Conservation (phyloP, 208 protist species). For the Trypanosoma melophagium region DNA sequence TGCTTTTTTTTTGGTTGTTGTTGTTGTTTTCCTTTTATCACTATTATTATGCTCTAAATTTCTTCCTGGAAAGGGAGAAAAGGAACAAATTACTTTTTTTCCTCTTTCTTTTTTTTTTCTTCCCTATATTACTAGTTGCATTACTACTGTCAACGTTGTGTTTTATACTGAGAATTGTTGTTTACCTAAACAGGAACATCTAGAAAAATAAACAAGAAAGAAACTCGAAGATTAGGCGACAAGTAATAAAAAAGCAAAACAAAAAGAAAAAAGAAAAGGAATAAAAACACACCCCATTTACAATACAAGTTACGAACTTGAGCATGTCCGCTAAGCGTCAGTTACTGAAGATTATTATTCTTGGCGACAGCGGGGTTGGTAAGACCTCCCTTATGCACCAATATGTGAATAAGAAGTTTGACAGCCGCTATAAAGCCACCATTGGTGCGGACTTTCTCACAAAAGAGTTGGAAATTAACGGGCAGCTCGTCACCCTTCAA, state of each 20-base stretch:
- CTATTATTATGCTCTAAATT: background rate
- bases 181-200: background rate
- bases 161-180: background rate
- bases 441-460: conserved; percentile 99
- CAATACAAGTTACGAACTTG: background rate
- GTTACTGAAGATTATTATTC: conserved; percentile 93
- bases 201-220: background rate
- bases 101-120: conserved; percentile 12
- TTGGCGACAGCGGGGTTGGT: conserved; percentile 92
- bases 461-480: conserved; percentile 97
- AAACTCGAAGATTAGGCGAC: conserved; percentile 13
- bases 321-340: conserved; percentile 63
- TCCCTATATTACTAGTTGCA: conserved; percentile 7
- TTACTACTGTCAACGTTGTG: background rate
- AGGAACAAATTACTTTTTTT: conserved; percentile 3
- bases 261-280: background rate
- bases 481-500: conserved; percentile 96
- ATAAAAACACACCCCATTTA: no score
- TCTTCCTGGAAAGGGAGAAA: background rate
- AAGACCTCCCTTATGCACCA: conserved; percentile 93
- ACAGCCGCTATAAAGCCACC: conserved; percentile 98
- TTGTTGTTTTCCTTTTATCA: conserved; percentile 14
- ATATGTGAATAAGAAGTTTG: conserved; percentile 90
- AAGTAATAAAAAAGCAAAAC: conserved; percentile 4
- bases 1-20: conserved; percentile 14